Evolutionary conservation across 164 flowering plant genomes (phyloP).

Genomic region (Tinospora cordifolia): DNA sequence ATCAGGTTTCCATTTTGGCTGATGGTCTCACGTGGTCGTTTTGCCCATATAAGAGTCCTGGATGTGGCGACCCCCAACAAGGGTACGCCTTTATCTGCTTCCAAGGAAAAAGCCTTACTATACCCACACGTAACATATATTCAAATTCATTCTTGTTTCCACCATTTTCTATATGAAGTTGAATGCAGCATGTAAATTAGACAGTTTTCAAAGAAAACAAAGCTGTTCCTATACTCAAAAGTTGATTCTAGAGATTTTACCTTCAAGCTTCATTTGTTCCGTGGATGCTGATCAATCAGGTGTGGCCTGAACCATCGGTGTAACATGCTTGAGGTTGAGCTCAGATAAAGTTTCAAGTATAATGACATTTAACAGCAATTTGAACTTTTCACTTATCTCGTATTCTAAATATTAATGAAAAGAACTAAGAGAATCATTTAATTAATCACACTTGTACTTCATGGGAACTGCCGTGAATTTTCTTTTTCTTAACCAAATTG

Average conservation of each 20-base stretch:
- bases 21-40: slow-evolving; percentile 13
- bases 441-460: too few species aligned
- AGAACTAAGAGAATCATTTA: too few species aligned
- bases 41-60: background rate
- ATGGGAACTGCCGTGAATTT: too few species aligned
- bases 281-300: background rate
- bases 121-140: slow-evolving; percentile 12
- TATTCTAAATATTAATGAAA: too few species aligned
- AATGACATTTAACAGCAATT: too few species aligned
- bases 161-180: background rate
- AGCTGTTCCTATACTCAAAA: background rate
- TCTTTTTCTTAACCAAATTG: too few species aligned
- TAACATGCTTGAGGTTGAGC: too few species aligned
- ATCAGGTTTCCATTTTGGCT: slow-evolving; percentile 80
- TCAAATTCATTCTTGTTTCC: slow-evolving; percentile 32
- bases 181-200: slow-evolving; percentile 8
- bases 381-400: too few species aligned
- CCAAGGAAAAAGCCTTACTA: background rate
- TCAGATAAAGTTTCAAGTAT: too few species aligned
- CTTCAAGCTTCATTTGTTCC: background rate
- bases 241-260: background rate
- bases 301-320: too few species aligned
- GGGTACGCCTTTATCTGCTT: background rate
- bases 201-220: background rate
- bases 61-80: slow-evolving; percentile 1